Evolutionary conservation across 106 monocot genomes (phyloP).

Genomic region (Dendrobium nobile): DNA sequence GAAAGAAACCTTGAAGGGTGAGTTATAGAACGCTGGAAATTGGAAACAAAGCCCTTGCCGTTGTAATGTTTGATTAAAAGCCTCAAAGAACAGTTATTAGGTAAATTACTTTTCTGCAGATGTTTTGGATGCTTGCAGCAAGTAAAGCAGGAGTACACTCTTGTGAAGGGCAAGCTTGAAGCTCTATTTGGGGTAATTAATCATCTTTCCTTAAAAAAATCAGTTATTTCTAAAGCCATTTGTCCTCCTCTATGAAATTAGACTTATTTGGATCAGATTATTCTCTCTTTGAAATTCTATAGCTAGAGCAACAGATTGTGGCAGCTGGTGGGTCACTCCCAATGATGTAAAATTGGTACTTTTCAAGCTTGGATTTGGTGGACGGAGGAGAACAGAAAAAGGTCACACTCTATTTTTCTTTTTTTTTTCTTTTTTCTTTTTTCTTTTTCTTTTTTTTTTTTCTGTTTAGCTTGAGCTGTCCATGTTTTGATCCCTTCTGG

Average conservation of each 20-base stretch:
- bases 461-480: neutral
- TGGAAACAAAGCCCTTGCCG: neutral
- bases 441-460: neutral
- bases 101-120: slow-evolving; percentile 17
- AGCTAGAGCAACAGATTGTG: slow-evolving; percentile 73
- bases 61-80: neutral
- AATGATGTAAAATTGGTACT: slow-evolving; percentile 18
- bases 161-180: slow-evolving; percentile 51
- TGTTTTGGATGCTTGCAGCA: slow-evolving; percentile 55
- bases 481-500: neutral
- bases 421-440: neutral
- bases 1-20: slow-evolving; percentile 40
- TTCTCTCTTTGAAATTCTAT: neutral
- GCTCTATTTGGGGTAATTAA: slow-evolving; percentile 39
- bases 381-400: neutral
- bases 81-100: neutral
- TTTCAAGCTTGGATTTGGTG: neutral
- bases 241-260: neutral
- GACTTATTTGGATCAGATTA: neutral
- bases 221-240: neutral
- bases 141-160: slow-evolving; percentile 42
- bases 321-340: slow-evolving; percentile 63
- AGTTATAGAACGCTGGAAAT: neutral
- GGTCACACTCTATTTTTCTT: neutral
- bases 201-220: neutral